phyloP scores from a whole-genome alignment of 495 filamentous ascomycete species.

The Neurospora sp. region DNA sequence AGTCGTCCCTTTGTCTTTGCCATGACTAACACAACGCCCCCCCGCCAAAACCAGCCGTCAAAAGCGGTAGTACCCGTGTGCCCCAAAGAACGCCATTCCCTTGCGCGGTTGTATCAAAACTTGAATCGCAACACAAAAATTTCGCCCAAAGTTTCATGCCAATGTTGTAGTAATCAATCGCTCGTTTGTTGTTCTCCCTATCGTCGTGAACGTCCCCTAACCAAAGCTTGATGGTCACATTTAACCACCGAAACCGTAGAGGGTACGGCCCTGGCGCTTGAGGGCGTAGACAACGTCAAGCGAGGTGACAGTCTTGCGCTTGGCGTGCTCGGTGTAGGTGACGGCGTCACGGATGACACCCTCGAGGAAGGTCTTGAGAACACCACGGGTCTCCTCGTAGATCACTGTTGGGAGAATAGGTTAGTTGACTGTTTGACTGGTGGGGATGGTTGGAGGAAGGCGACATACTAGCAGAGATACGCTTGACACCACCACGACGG shows the following conservation, averaged over 20 bases:
- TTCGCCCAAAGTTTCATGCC: not conserved
- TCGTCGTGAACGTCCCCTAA: not conserved
- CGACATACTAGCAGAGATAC: slow-evolving; percentile 84
- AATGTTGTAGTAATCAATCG: slow-evolving; percentile 1
- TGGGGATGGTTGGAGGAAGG: slow-evolving; percentile 33
- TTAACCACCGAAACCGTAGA: slow-evolving; percentile 98
- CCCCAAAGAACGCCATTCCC: not conserved
- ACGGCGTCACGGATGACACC: slow-evolving; percentile 98
- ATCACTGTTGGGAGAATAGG: slow-evolving; percentile 48
- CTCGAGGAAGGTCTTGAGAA: slow-evolving; percentile 99
- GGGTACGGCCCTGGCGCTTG: slow-evolving; percentile 90
- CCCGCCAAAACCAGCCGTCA: not conserved
- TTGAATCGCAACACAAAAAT: not conserved
- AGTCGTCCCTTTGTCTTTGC: not conserved
- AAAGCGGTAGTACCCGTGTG: not conserved
- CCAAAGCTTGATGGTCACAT: not conserved
- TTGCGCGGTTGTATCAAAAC: not conserved
- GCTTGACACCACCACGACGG: slow-evolving; percentile 98
- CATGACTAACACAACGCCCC: not conserved
- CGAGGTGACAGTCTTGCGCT: slow-evolving; percentile 95
- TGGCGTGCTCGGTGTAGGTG: slow-evolving; percentile 95
- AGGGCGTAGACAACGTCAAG: slow-evolving; percentile 93
- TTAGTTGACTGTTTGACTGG: slow-evolving; percentile 60
- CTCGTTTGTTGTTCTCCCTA: not conserved
- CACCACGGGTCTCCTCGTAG: slow-evolving; percentile 99